phyloP scores from a whole-genome alignment of 164 flowering plant genomes.

The Pachysandra terminalis region DNA sequence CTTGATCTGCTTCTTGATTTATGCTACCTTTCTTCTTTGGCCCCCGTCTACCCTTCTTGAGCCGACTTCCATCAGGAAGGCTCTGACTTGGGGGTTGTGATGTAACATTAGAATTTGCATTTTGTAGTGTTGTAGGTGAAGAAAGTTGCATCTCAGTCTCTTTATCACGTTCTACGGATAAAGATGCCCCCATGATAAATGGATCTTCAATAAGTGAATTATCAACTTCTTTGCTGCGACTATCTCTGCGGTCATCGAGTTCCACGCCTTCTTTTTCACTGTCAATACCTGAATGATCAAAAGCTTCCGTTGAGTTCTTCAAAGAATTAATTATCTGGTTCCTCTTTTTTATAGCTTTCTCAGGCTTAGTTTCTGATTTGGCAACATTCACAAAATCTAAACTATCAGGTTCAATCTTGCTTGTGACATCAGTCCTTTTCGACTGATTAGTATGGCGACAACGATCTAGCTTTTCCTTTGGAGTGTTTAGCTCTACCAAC shows the following conservation, averaged over 20 bases:
- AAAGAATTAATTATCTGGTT: slow-evolving; percentile 25
- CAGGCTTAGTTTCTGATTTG: slow-evolving; percentile 21
- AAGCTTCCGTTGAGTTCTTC: slow-evolving; percentile 25
- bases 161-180: slow-evolving; percentile 29
- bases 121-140: slow-evolving; percentile 24
- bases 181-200: slow-evolving; percentile 26
- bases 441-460: slow-evolving; percentile 15
- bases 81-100: slow-evolving; percentile 25
- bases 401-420: slow-evolving; percentile 25
- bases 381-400: slow-evolving; percentile 13
- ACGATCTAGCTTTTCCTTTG: slow-evolving; percentile 28
- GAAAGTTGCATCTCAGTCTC: slow-evolving; percentile 13
- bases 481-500: slow-evolving; percentile 19
- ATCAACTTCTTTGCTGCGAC: slow-evolving; percentile 29
- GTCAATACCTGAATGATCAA: slow-evolving; percentile 27
- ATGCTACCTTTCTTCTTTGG: slow-evolving; percentile 28
- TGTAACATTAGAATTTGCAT: slow-evolving; percentile 25
- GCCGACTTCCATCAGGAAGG: slow-evolving; percentile 26
- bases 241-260: slow-evolving; percentile 21
- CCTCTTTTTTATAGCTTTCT: slow-evolving; percentile 35
- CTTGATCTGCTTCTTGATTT: slow-evolving; percentile 14
- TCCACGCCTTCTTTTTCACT: slow-evolving; percentile 30
- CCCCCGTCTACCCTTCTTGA: slow-evolving; percentile 28
- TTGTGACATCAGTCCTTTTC: slow-evolving; percentile 14
- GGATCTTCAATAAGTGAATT: slow-evolving; percentile 30